These are phyloP conservation scores for Malassezia psittaci DNA, from an alignment of 1,284 basidiomycete species.

Conservation along the genomic window DNA sequence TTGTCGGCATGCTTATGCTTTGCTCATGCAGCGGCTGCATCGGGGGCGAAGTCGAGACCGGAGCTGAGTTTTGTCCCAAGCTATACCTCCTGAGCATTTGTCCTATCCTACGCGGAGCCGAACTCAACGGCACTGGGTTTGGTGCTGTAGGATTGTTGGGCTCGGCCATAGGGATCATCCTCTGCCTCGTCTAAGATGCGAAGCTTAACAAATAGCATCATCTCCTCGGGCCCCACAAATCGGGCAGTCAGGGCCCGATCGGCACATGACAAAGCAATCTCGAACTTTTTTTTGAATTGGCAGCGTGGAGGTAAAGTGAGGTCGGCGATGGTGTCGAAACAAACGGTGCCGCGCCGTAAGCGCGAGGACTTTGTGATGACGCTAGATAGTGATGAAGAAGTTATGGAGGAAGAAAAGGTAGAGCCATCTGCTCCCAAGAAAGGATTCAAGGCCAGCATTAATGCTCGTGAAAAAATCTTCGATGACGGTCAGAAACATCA, in stretches of 20 bases:
- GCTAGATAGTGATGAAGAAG: conserved; percentile 42
- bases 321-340: background rate
- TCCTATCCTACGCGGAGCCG: background rate
- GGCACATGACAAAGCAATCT: background rate
- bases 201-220: too few relatives aligned
- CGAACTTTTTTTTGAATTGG: background rate
- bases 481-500: conserved; percentile 16
- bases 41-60: background rate
- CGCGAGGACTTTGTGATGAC: conserved; percentile 46
- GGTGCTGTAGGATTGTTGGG: background rate
- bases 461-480: conserved; percentile 35
- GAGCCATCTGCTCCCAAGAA: conserved; percentile 13
- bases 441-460: conserved; percentile 31
- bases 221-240: background rate
- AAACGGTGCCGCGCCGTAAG: background rate
- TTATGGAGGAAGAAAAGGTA: conserved; percentile 14
- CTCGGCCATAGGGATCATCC: background rate
- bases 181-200: too few relatives aligned
- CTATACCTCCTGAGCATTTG: conserved; percentile 6
- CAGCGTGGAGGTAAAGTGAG: background rate
- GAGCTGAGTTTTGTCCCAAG: background rate
- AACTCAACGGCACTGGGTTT: background rate
- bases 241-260: background rate
- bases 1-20: background rate
- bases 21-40: background rate